A percentile compares a stretch with the other conserved stretches of the same genome.
Evolutionary conservation across 371 early-diverging fungal species (phyloP).

Genomic region (Rhizopus sp.): DNA sequence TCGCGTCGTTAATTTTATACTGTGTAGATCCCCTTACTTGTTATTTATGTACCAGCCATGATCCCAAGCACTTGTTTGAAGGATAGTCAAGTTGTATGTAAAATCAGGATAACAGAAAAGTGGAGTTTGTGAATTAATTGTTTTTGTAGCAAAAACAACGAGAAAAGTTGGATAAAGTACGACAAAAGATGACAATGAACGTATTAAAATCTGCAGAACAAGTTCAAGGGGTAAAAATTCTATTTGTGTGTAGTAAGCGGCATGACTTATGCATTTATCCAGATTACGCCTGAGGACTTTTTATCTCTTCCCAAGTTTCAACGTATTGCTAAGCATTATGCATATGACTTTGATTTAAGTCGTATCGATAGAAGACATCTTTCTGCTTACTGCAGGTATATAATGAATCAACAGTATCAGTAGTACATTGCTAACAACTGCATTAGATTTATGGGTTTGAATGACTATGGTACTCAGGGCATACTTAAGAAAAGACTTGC

Average conservation of each 20-base stretch:
- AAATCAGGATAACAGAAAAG: not conserved
- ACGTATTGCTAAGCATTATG: conserved; percentile 48
- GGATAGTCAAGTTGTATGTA: conserved; percentile 56
- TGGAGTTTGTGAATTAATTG: not conserved
- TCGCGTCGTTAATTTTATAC: not conserved
- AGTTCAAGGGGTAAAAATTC: conserved; percentile 35
- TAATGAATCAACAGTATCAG: not conserved
- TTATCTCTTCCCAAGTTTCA: conserved; percentile 46
- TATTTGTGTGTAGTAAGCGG: not conserved
- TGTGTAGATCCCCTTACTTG: conserved; percentile 56
- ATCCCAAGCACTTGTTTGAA: conserved; percentile 67
- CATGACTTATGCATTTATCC: not conserved
- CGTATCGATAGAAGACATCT: conserved; percentile 56
- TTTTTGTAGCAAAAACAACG: conserved; percentile 51
- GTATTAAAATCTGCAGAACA: conserved; percentile 38
- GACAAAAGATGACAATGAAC: conserved; percentile 55
- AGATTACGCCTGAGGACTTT: conserved; percentile 58
- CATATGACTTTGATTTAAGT: conserved; percentile 51
- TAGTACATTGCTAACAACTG: not conserved
- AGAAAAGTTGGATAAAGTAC: conserved; percentile 57
- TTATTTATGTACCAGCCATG: conserved; percentile 61
- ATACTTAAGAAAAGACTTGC: conserved; percentile 56
- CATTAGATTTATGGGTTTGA: conserved; percentile 60
- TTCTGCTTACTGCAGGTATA: conserved; percentile 55
- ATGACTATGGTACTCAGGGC: conserved; percentile 52